Base-by-base conservation (phyloP, 345 rosid species). In the Eucalyptus grandis region DNA sequence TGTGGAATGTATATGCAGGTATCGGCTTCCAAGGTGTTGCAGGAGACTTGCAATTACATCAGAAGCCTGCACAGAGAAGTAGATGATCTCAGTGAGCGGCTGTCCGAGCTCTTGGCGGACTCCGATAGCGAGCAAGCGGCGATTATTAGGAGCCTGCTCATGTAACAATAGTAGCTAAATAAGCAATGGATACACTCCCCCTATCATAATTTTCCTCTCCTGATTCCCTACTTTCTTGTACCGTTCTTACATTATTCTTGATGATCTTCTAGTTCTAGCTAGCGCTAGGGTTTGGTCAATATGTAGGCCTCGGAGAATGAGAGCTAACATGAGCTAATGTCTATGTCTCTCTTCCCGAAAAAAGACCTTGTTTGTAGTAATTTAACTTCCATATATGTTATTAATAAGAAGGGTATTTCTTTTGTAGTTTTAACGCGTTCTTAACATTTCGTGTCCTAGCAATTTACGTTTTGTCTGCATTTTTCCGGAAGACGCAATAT, bases 41-140 rank as follows among this genome's bases (percentile, higher is more conserved):
- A 98, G 87, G 99, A 98, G 93, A 98, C 99, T 21, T 98, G 99
- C 96, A 97, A 96, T 90, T 97, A 98, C 92, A 98, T 98, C 65
- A 92, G 97, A 95, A 95, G 90, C 94, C 94, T 98, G 94, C 98
- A 98, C 92, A 95, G 92, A 92, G 99, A 98, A 91, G 98, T 96
- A 62, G 98, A 97, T 88, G 99, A 96, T 89, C 94, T 98, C 51
- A 97, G 99, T 88, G 99, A 96, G 89, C 93, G 99, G 88, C 88
- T 98, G 89, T 96, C 99, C 34, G 93, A 95, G 92, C 96, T 97
- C 88, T 91, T 97, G 93, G 97, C 97, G 40, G 93, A 98, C 14
- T 93, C 92, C 87, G 91, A 94, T 87, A 95, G 95, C 50, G 96
- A 95, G 49, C 98, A 97, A 77, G 99, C 99, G 49, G 99, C 96